Evolutionary conservation across 306 rosid species (phyloP).

Genomic region (Calophaca sinica): DNA sequence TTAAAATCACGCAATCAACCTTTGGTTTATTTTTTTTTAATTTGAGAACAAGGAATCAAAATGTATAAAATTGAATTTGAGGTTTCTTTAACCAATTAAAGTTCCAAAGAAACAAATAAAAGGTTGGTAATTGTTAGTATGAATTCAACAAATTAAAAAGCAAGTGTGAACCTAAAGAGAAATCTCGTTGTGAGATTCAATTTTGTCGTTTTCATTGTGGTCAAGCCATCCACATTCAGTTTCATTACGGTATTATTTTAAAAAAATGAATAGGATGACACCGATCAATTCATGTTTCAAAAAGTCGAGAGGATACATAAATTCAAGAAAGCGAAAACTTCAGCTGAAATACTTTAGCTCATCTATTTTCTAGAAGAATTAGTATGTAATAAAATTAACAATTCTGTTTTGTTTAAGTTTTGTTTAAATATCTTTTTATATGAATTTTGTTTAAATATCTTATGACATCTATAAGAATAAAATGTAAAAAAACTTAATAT

Average conservation of each 20-base stretch:
- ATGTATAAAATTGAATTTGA: not conserved
- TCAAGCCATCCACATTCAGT: slow-evolving; percentile 22
- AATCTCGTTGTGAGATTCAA: not conserved
- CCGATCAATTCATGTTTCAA: not conserved
- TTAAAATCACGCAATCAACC: not conserved
- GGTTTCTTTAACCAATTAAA: not conserved
- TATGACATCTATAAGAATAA: too few species aligned
- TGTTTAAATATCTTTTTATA: too few species aligned
- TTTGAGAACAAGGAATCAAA: not conserved
- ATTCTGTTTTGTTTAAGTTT: too few species aligned
- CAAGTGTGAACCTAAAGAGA: slow-evolving; percentile 35
- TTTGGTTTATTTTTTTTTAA: not conserved
- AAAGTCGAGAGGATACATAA: too few species aligned
- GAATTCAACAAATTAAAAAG: slow-evolving; percentile 28
- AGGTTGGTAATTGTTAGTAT: slow-evolving; percentile 19
- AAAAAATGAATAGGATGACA: not conserved
- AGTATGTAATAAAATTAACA: too few species aligned
- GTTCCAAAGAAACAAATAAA: slow-evolving; percentile 32
- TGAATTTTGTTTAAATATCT: too few species aligned
- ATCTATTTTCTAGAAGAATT: too few species aligned
- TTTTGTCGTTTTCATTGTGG: not conserved
- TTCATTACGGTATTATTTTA: not conserved
- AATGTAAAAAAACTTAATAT: too few species aligned
- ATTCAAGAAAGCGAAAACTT: too few species aligned
- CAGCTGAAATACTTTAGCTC: too few species aligned